phyloP scores from a whole-genome alignment of 257 asterid species.

The Thymus quinquecostatus region DNA sequence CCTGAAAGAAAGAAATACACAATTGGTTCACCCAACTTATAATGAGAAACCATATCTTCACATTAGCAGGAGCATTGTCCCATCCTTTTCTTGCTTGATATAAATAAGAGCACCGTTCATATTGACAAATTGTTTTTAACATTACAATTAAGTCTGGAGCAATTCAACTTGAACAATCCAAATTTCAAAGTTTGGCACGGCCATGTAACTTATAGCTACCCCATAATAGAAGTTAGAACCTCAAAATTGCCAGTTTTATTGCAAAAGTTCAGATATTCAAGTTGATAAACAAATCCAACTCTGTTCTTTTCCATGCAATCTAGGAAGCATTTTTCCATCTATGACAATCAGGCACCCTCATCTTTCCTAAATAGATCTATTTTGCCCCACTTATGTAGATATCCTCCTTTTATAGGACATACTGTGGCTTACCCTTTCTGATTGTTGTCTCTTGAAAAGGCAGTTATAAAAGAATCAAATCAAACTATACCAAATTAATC shows the following conservation, averaged over 20 bases:
- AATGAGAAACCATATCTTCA: slow-evolving; percentile 25
- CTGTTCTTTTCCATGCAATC: slow-evolving; percentile 1
- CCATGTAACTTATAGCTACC: slow-evolving; percentile 16
- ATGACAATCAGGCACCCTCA: slow-evolving; percentile 9
- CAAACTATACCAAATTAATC: slow-evolving; percentile 27
- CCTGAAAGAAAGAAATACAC: slow-evolving; percentile 53
- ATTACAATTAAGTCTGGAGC: slow-evolving; percentile 12
- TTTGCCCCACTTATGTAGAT: not conserved
- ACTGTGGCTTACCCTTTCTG: slow-evolving; percentile 15
- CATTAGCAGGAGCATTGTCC: slow-evolving; percentile 12
- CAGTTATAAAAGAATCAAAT: slow-evolving; percentile 21
- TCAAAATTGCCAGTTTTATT: not conserved
- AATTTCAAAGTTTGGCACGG: not conserved
- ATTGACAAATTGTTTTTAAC: slow-evolving; percentile 13
- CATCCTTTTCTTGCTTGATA: not conserved
- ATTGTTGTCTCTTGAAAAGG: slow-evolving; percentile 19
- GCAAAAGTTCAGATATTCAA: slow-evolving; percentile 7
- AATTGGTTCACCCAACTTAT: slow-evolving; percentile 8
- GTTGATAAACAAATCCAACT: not conserved
- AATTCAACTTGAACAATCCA: slow-evolving; percentile 15
- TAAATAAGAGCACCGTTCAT: not conserved
- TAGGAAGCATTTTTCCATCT: slow-evolving; percentile 10
- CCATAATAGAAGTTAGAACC: slow-evolving; percentile 20
- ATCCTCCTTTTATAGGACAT: slow-evolving; percentile 15
- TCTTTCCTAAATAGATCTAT: not conserved